Percentiles rank a stretch among this genome's conserved stretches.
These are phyloP conservation scores for Diaporthe ampelina DNA, from an alignment of 2,329 filamentous ascomycete species.

Conservation along the genomic window DNA sequence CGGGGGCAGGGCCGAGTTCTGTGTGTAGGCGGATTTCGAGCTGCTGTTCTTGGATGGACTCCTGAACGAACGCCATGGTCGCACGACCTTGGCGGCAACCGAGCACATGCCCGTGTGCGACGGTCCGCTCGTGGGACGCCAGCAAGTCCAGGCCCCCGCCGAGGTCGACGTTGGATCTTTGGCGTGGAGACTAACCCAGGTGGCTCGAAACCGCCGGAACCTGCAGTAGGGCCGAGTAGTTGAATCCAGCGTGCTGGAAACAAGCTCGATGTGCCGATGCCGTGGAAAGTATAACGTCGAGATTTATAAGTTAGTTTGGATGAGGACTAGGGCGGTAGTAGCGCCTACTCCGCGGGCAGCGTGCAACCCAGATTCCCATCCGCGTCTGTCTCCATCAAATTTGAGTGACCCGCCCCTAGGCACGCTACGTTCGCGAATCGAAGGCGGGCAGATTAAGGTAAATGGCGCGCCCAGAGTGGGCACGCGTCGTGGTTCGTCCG, in stretches of 20 bases:
- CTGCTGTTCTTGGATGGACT: conserved; percentile 1
- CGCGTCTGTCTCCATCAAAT: conserved; percentile 21
- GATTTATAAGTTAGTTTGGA: conserved; percentile 22
- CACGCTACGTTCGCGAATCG: conserved; percentile 9
- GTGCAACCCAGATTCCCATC: conserved; percentile 9
- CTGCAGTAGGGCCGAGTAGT: conserved; percentile 18
- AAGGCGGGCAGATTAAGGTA: conserved; percentile 9
- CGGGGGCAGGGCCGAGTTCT: too few species aligned
- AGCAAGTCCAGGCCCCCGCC: neutral
- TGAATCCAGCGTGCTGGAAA: conserved; percentile 24
- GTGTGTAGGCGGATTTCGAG: neutral
- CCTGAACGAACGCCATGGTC: conserved; percentile 24
- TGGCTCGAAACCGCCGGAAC: conserved; percentile 14
- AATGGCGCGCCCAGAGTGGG: neutral
- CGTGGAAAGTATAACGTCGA: conserved; percentile 10
- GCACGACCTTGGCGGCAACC: conserved; percentile 17
- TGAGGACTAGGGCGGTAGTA: conserved; percentile 6
- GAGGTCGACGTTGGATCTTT: neutral
- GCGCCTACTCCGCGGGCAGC: neutral
- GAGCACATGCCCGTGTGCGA: conserved; percentile 27
- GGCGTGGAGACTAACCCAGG: conserved; percentile 13
- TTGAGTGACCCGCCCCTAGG: conserved; percentile 13
- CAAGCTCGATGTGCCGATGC: conserved; percentile 23
- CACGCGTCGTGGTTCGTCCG: conserved; percentile 25
- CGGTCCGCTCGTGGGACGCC: neutral